A percentile compares a stretch with the other conserved stretches of the same genome.
These are phyloP conservation scores for Trichoderma guizhouense DNA, from an alignment of 2,329 filamentous ascomycete genomes.

Conservation along the genomic window DNA sequence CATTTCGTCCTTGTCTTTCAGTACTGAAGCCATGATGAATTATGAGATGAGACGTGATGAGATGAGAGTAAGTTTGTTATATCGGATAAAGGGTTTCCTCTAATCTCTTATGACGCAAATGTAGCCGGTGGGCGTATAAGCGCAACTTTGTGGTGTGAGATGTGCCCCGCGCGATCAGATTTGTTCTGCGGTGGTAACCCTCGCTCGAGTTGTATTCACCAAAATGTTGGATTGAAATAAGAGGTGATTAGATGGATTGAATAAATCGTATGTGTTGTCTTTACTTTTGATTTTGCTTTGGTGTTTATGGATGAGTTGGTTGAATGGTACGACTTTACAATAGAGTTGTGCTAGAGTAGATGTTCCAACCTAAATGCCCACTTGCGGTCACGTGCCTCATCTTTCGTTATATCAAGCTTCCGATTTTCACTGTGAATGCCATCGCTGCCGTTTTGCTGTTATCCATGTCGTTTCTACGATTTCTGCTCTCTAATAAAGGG, in stretches of 20 bases:
- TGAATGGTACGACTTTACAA: not conserved
- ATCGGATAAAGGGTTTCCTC: not conserved
- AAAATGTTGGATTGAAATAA: not conserved
- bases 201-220: not conserved
- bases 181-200: not conserved
- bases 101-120: not conserved
- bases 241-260: not conserved
- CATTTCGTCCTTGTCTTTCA: conserved; percentile 19
- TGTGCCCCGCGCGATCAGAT: not conserved
- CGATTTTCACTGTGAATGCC: not conserved
- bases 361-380: not conserved
- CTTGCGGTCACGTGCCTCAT: not conserved
- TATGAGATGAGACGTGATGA: not conserved
- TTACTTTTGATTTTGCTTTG: not conserved
- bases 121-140: not conserved
- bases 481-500: not conserved
- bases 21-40: not conserved
- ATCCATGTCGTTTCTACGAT: rapidly evolving
- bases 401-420: not conserved
- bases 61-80: not conserved
- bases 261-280: not conserved
- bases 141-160: not conserved
- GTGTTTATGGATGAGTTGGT: not conserved
- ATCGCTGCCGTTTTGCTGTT: not conserved
- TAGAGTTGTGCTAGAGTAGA: not conserved